Conservation (phyloP, 306 rosid genomes). For the Comarum palustre region DNA sequence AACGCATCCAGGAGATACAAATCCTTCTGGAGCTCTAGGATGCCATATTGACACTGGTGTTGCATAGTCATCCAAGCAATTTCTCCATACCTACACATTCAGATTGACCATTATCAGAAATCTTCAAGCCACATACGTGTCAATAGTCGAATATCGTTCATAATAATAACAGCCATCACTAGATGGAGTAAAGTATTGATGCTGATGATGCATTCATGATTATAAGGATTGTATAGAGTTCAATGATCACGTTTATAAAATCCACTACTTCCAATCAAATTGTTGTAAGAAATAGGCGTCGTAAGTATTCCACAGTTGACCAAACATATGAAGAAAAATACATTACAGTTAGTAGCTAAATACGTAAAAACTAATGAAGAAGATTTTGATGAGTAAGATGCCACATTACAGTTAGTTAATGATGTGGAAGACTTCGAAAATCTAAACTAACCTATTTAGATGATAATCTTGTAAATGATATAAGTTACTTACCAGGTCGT, state of each 20-base stretch:
- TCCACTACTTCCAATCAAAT: not conserved
- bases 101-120: not conserved
- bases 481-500: constrained; percentile 75
- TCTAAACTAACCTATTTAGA: not conserved
- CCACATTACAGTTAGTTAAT: not conserved
- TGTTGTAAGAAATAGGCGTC: not conserved
- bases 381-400: not conserved
- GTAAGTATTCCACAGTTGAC: not conserved
- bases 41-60: constrained; percentile 75
- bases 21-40: constrained; percentile 96
- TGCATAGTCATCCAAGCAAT: constrained; percentile 72
- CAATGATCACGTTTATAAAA: not conserved
- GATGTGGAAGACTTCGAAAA: not conserved
- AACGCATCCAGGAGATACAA: constrained; percentile 76
- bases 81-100: constrained; percentile 82
- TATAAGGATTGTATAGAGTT: not conserved
- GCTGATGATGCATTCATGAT: not conserved
- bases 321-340: not conserved
- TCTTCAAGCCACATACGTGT: not conserved
- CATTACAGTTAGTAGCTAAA: not conserved
- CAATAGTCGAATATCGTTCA: not conserved
- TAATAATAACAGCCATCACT: not conserved
- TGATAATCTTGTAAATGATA: not conserved
- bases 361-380: not conserved
- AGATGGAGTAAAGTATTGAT: not conserved